Conservation (phyloP, 805 yeast species). For the Clavispora santaluciae region DNA sequence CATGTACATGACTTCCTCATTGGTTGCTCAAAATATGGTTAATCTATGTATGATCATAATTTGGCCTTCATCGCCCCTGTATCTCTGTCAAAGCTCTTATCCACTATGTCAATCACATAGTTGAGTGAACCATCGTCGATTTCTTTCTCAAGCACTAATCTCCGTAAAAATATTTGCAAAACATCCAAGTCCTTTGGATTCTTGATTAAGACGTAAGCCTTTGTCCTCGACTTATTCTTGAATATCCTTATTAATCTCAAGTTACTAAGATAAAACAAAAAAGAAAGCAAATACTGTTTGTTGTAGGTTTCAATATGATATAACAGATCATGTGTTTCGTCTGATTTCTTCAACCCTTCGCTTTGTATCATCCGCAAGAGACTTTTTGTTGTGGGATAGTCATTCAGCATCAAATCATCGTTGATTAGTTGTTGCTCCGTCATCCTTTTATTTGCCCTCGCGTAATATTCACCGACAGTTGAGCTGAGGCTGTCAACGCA, state of each 20-base stretch:
- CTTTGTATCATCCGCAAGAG: slow-evolving; percentile 14
- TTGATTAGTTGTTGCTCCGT: slow-evolving; percentile 22
- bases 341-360: slow-evolving; percentile 11
- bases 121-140: slow-evolving; percentile 19
- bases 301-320: slow-evolving; percentile 31
- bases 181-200: slow-evolving; percentile 25
- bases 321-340: slow-evolving; percentile 10
- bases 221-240: slow-evolving; percentile 38
- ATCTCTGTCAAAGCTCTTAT: slow-evolving; percentile 22
- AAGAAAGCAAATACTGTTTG: slow-evolving; percentile 38
- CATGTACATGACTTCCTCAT: no score
- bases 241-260: slow-evolving; percentile 30
- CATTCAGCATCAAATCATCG: slow-evolving; percentile 18
- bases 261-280: slow-evolving; percentile 34
- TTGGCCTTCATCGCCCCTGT: neutral
- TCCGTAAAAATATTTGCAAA: slow-evolving; percentile 20
- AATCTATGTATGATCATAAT: neutral
- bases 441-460: slow-evolving; percentile 8
- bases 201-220: slow-evolving; percentile 33
- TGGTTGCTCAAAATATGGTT: no score
- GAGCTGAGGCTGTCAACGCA: slow-evolving; percentile 20
- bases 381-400: slow-evolving; percentile 16
- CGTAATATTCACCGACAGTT: slow-evolving; percentile 7
- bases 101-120: slow-evolving; percentile 32
- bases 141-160: slow-evolving; percentile 11